A percentile compares a stretch with the other conserved stretches of the same genome.
phyloP scores from a whole-genome alignment of 257 asterid genomes.

The Solanum gracilifrons region DNA sequence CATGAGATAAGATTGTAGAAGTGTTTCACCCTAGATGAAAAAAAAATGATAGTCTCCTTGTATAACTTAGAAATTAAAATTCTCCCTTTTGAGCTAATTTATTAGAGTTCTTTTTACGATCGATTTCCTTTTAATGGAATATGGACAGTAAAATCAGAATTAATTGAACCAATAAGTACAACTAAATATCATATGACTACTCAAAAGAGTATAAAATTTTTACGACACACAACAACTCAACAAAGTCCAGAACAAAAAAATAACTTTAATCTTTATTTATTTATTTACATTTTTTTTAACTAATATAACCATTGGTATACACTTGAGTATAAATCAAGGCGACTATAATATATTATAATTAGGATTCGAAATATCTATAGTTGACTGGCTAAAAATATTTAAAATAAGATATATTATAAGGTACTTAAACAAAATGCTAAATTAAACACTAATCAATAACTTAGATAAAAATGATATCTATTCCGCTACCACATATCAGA shows the following conservation, averaged over 20 bases:
- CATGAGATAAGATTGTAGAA: background rate
- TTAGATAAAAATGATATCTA: background rate
- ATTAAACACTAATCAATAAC: background rate
- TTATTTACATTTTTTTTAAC: too few relatives aligned
- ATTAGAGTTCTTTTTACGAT: background rate
- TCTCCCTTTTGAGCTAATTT: background rate
- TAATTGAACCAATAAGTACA: background rate
- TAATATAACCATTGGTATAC: background rate
- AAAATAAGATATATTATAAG: background rate
- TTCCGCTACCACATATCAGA: background rate
- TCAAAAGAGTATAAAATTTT: too few relatives aligned
- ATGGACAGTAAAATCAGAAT: background rate
- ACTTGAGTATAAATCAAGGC: background rate
- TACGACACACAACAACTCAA: background rate
- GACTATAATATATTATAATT: background rate
- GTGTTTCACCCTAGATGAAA: too few relatives aligned
- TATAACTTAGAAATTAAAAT: too few relatives aligned
- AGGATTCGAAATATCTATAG: background rate
- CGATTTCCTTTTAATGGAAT: background rate
- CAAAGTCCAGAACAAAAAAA: background rate
- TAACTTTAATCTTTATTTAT: too few relatives aligned
- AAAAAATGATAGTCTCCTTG: too few relatives aligned
- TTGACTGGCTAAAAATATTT: background rate
- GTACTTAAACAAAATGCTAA: background rate
- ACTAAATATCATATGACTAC: background rate